Base-by-base conservation (phyloP, 2,329 filamentous ascomycete genomes). In the Sporothrix brunneoviolacea region DNA sequence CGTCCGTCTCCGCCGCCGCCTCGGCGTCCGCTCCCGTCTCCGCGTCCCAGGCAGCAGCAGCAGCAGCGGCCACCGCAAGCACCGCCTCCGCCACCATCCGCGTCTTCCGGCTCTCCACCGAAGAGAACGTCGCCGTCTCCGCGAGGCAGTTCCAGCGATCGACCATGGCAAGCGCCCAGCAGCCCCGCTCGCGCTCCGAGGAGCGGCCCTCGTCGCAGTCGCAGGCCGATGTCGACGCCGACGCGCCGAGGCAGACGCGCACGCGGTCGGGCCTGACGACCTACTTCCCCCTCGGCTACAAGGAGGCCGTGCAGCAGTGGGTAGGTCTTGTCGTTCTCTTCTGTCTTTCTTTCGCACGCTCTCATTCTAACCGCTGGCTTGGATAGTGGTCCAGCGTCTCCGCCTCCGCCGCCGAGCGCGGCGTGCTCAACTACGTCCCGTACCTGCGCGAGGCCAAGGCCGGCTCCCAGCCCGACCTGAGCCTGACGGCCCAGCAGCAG, bases 251-350 rank as follows among this genome's bases (percentile, higher is more conserved):
- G 35, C 50, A 53, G 44, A 37, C 47, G 40, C 39, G 48, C 46
- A 51, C 50, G 12, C 4, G n/a, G 21, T 28, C 42, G 15, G 65
- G 72, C 59, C 60, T 90, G 88, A 63, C 66, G 33, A 62, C 62
- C 2, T 83, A 79, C 66, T 97, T 98, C 58, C 91, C 93, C 2
- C 70, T 97, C 19, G 84, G 90, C 44, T 95, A 95, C 70, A 93
- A 91, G 62, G 90, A 95, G 52, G 91, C 88, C 15, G 88, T 89
- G 56, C 84, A 79, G 59, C 91, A 97, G 76, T 97, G 93, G 89
- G 86, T 88, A 69, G 56, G 83, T 15, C 41, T 47, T 56, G 24
- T 53, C 54, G n/a, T n/a, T n/a, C n/a, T n/a, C n/a, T n/a, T n/a
- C n/a, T n/a, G n/a, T n/a, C n/a, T n/a, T n/a, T n/a, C n/a, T n/a